A percentile compares a stretch with the other conserved stretches of the same genome.
phyloP scores from a whole-genome alignment of 768 basidiomycete genomes.

The Lactifluus rugatus region DNA sequence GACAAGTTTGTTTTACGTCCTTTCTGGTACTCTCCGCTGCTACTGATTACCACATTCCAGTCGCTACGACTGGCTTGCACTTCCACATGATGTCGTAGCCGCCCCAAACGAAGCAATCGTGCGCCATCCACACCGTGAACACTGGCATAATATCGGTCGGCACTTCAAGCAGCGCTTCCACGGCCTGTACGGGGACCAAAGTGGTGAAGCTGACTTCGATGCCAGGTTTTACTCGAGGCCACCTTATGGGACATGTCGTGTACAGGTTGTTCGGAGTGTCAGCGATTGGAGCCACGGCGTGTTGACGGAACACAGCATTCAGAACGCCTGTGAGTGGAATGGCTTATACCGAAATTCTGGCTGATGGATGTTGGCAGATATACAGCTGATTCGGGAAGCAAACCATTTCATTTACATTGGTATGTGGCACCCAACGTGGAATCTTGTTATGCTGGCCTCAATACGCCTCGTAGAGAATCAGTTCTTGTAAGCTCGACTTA shows the following conservation, averaged over 20 bases:
- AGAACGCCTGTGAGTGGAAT: constrained; percentile 71
- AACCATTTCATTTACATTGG: constrained; percentile 91
- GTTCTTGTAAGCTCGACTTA: constrained; percentile 58
- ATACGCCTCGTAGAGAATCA: constrained; percentile 48
- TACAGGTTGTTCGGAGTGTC: constrained; percentile 80
- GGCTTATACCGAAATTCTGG: neutral
- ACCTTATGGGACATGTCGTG: constrained; percentile 47
- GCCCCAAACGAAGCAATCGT: constrained; percentile 61
- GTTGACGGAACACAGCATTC: constrained; percentile 82
- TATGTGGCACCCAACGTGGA: constrained; percentile 28
- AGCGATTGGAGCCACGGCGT: constrained; percentile 94
- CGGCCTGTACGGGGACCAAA: constrained; percentile 23
- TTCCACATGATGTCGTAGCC: constrained; percentile 58
- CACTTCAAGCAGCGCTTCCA: constrained; percentile 26
- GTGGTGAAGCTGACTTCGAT: constrained; percentile 30
- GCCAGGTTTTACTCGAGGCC: constrained; percentile 29
- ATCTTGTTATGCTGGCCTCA: neutral
- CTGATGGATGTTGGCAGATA: constrained; percentile 36
- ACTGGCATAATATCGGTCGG: constrained; percentile 35
- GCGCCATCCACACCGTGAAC: constrained; percentile 62
- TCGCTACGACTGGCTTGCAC: constrained; percentile 57
- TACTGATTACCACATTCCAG: constrained; percentile 25
- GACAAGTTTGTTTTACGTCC: constrained; percentile 34
- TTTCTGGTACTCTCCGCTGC: neutral
- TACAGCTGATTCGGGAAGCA: constrained; percentile 71